Evolutionary conservation across 768 basidiomycete genomes (phyloP).

Genomic region (Boletus speciosus): DNA sequence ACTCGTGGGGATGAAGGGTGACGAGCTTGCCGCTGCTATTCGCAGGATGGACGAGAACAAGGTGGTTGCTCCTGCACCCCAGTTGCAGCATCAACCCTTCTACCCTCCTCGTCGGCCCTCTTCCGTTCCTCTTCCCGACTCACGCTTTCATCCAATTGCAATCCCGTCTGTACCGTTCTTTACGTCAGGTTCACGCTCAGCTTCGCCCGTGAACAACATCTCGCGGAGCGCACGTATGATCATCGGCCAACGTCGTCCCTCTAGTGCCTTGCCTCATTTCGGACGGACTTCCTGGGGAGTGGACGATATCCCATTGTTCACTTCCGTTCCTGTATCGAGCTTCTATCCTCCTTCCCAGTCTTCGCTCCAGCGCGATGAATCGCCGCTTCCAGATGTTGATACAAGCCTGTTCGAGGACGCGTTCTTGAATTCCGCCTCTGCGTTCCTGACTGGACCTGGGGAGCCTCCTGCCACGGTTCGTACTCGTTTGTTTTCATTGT

Average conservation of each 20-base stretch:
- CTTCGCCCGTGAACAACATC: slow-evolving; percentile 44
- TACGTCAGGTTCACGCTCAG: slow-evolving; percentile 36
- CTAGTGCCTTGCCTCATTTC: slow-evolving; percentile 42
- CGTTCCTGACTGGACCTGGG: slow-evolving; percentile 14
- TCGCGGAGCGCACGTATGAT: slow-evolving; percentile 40
- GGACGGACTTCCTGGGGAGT: slow-evolving; percentile 28
- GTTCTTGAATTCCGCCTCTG: slow-evolving; percentile 35
- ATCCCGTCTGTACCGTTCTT: slow-evolving; percentile 45
- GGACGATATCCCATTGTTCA: slow-evolving; percentile 25
- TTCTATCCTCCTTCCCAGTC: slow-evolving; percentile 15
- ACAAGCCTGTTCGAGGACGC: slow-evolving; percentile 45
- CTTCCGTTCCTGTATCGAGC: not conserved
- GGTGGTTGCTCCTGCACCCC: not conserved
- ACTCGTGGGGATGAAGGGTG: slow-evolving; percentile 67
- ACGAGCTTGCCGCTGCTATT: slow-evolving; percentile 60
- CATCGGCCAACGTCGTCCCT: slow-evolving; percentile 48
- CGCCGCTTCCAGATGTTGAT: slow-evolving; percentile 48
- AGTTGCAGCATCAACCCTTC: slow-evolving; percentile 13
- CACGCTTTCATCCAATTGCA: slow-evolving; percentile 37
- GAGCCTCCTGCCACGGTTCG: slow-evolving; percentile 16
- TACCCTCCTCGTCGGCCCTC: slow-evolving; percentile 54
- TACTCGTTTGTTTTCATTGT: not conserved
- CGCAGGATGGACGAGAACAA: slow-evolving; percentile 43
- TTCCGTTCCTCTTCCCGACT: slow-evolving; percentile 57
- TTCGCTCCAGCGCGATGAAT: slow-evolving; percentile 41